A percentile compares a stretch with the other conserved stretches of the same genome.
phyloP scores from a whole-genome alignment of 2,329 filamentous ascomycete species.

The Xylaria sp. region DNA sequence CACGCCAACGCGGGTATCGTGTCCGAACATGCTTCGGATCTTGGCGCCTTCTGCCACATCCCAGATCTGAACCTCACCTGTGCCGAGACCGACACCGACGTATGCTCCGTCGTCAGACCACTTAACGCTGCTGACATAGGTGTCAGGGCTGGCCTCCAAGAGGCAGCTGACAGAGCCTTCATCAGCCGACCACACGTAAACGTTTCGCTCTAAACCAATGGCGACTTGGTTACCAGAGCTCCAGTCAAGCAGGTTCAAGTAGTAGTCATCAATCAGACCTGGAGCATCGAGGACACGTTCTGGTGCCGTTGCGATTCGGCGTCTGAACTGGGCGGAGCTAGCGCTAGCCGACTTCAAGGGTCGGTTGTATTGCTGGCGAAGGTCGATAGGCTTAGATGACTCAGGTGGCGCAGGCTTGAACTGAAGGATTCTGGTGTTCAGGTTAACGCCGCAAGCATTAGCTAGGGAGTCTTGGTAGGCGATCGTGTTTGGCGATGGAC shows the following conservation, averaged over 20 bases:
- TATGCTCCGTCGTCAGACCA: conserved; percentile 98
- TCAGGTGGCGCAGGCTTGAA: conserved; percentile 99
- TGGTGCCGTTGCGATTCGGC: conserved; percentile 91
- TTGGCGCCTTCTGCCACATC: conserved; percentile 95
- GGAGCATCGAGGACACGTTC: conserved; percentile 97
- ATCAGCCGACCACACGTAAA: conserved; percentile 98
- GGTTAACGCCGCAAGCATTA: conserved; percentile 88
- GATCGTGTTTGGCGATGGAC: conserved; percentile 85
- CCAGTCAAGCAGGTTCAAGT: conserved; percentile 98
- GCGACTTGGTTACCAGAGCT: conserved; percentile 97
- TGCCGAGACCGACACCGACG: conserved; percentile 92
- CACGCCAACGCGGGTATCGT: conserved; percentile 94
- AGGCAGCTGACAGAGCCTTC: conserved; percentile 89
- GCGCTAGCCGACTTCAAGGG: conserved; percentile 82
- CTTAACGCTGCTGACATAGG: conserved; percentile 97
- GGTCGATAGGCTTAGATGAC: conserved; percentile 97
- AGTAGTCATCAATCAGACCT: conserved; percentile 97
- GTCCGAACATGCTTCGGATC: conserved; percentile 97
- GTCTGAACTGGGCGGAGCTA: conserved; percentile 84
- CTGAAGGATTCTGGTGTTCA: conserved; percentile 94
- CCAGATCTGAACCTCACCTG: conserved; percentile 99
- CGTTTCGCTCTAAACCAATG: conserved; percentile 94
- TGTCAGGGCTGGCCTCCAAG: conserved; percentile 87
- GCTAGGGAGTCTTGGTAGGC: conserved; percentile 94
- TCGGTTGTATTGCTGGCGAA: conserved; percentile 97